Conservation (phyloP, 306 rosid species). For the Pyrus communis region DNA sequence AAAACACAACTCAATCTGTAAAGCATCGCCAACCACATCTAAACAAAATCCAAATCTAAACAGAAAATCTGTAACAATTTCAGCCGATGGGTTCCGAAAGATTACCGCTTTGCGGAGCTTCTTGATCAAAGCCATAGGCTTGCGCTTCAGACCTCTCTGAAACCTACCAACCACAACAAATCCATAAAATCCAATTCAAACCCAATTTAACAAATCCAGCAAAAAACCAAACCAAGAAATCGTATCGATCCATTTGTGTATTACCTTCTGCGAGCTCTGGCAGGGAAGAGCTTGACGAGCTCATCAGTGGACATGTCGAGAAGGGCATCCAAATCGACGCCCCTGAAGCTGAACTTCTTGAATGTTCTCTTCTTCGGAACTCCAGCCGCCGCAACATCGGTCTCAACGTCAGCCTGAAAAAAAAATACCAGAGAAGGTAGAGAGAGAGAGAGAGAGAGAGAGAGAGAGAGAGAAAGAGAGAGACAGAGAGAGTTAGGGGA, state of each 20-base stretch:
- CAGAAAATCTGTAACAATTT: not conserved
- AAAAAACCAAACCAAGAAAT: not conserved
- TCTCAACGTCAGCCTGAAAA: conserved; percentile 67
- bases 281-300: conserved; percentile 74
- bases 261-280: conserved; percentile 85
- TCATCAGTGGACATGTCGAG: conserved; percentile 91
- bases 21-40: not conserved
- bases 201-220: not conserved
- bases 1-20: not conserved
- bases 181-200: not conserved
- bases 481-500: not conserved
- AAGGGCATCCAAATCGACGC: conserved; percentile 81
- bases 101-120: conserved; percentile 91
- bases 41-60: not conserved
- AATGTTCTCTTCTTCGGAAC: conserved; percentile 86
- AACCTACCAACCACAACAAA: conserved; percentile 33
- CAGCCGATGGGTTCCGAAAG: not conserved
- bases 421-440: not conserved
- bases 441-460: not conserved
- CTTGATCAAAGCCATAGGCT: conserved; percentile 95
- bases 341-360: conserved; percentile 88
- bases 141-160: conserved; percentile 82
- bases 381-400: conserved; percentile 50
- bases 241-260: too few species aligned
- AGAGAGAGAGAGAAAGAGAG: not conserved